Evolutionary conservation across 306 rosid species (phyloP).

Genomic region (Corylus heterophylla): DNA sequence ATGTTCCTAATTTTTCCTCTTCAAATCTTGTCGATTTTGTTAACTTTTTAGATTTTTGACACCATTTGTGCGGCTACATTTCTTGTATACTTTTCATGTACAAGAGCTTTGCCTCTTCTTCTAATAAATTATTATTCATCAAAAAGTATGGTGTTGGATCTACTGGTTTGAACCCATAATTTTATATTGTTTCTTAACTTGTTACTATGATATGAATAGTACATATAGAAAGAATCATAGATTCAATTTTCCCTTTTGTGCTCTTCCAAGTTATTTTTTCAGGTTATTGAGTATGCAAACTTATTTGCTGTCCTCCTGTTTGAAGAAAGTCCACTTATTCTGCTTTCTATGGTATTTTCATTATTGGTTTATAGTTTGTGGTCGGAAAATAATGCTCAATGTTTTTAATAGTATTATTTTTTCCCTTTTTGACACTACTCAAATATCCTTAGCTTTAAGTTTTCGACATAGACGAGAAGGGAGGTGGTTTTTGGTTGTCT

Average conservation of each 20-base stretch:
- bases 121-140: too few relatives aligned
- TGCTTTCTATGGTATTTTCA: neutral
- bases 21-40: too few relatives aligned
- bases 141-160: too few relatives aligned
- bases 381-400: neutral
- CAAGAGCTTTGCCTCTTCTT: too few relatives aligned
- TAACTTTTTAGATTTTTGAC: too few relatives aligned
- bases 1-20: too few relatives aligned
- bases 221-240: neutral
- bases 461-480: too few relatives aligned
- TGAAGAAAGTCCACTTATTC: neutral
- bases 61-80: too few relatives aligned
- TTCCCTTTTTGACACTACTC: too few relatives aligned
- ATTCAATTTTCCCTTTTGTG: neutral
- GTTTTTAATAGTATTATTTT: neutral
- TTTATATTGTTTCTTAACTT: neutral
- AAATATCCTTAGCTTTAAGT: too few relatives aligned
- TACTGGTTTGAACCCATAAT: neutral
- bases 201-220: neutral
- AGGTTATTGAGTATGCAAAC: neutral
- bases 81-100: too few relatives aligned
- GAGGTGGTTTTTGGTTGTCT: too few relatives aligned
- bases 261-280: neutral
- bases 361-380: neutral
- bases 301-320: neutral